Evolutionary conservation across 306 rosid species (phyloP), one percentile per base, ranked within the genome.

Genomic region (Citrullus colocynthis): DNA sequence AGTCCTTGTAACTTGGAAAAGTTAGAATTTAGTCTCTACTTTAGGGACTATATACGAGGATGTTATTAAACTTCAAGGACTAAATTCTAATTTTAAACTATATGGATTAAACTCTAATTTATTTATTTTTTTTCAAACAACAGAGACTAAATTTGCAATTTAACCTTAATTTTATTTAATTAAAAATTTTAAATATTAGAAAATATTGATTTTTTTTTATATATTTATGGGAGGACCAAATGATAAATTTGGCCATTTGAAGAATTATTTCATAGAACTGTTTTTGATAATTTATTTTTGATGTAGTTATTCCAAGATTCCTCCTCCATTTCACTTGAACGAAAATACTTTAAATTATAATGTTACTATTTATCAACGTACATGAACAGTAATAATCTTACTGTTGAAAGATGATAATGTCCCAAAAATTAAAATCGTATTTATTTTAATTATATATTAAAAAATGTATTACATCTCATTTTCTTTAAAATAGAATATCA

Each of bases 331-430:
- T 34, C 24, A 66, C 21, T 39, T 0, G n/a, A 66, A 41, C 48
- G 20, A 41, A 67, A 20, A 67, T 41, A n/a, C 6, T 67, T 20
- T 39, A 20, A 42, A 39, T 67, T 44, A 44, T 45, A 70, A 45
- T 2, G 1, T 21, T 20, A 21, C 54, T 67, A 18, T 41, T 67
- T 9, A 67, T n/a, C 52, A 15, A 32, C 44, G 52, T 67, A 67
- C 74, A 67, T 67, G 34, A 66, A 67, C 54, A 41, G 13, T 39
- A 10, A 4, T 44, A 67, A 10, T 67, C 41, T 30, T 41, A 20
- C 74, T 67, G 74, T 66, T 67, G 9, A 41, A 41, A 67, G 17
- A 67, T 41, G 74, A 67, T 41, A 67, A 67, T 39, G 74, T 67
- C 74, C 54, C 74, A 28, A 41, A 10, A 41, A 41, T 39, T 39